Percentiles rank a stretch among this genome's conserved stretches.
phyloP scores from a whole-genome alignment of 805 yeast species.

The Candida nitratophila region DNA sequence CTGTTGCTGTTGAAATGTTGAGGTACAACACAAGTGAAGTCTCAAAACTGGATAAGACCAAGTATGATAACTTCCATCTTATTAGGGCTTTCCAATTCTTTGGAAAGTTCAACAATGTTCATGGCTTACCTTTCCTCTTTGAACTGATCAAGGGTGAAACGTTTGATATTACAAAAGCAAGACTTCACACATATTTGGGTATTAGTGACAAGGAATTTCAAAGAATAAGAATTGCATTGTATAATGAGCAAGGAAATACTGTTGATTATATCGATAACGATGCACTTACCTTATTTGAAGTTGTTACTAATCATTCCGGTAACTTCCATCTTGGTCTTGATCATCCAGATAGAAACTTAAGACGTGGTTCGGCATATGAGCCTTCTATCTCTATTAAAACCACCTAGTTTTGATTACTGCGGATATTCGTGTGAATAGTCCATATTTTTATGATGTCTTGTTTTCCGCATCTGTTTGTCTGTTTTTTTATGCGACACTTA shows the following conservation, averaged over 20 bases:
- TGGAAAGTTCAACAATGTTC: conserved; percentile 56
- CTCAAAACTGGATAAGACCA: background rate
- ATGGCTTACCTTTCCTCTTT: conserved; percentile 83
- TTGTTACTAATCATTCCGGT: conserved; percentile 15
- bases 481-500: no score
- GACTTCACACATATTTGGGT: conserved; percentile 68
- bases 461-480: no score
- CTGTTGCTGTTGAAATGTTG: conserved; percentile 29
- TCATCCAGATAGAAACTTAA: conserved; percentile 76
- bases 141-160: conserved; percentile 62
- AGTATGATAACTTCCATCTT: conserved; percentile 27
- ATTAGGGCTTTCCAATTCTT: conserved; percentile 72
- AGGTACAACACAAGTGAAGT: conserved; percentile 7
- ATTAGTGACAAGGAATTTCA: conserved; percentile 74
- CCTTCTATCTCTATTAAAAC: conserved; percentile 52
- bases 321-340: conserved; percentile 52
- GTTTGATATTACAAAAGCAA: conserved; percentile 50
- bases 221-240: conserved; percentile 60
- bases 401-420: conserved; percentile 11
- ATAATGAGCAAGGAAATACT: conserved; percentile 32
- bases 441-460: no score
- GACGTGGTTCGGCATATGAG: conserved; percentile 42
- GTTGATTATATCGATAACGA: conserved; percentile 46
- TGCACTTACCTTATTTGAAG: conserved; percentile 46
- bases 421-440: no score